Evolutionary conservation across 805 yeast species (phyloP).

Genomic region (Schwanniomyces yamadae): DNA sequence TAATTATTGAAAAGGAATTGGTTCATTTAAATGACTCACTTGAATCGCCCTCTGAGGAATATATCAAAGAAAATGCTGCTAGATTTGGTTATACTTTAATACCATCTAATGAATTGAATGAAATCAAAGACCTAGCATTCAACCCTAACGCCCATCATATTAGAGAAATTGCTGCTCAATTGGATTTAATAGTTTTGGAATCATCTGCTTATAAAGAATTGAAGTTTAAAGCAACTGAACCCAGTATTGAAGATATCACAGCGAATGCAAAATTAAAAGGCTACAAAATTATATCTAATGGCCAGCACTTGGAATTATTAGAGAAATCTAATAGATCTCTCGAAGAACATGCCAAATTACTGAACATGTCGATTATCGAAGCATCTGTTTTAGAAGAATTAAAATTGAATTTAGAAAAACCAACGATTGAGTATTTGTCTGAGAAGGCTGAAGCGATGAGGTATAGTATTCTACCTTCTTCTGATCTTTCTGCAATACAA

Average conservation of each 20-base stretch:
- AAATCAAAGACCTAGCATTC: slow-evolving; percentile 9
- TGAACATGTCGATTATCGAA: slow-evolving; percentile 4
- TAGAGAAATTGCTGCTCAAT: slow-evolving; percentile 4
- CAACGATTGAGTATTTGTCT: slow-evolving; percentile 8
- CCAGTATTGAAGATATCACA: slow-evolving; percentile 11
- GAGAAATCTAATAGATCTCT: slow-evolving; percentile 6
- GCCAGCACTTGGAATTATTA: slow-evolving; percentile 5
- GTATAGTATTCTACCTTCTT: slow-evolving; percentile 6
- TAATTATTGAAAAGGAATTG: slow-evolving; percentile 13
- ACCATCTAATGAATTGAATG: slow-evolving; percentile 18
- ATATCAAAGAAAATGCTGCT: slow-evolving; percentile 10
- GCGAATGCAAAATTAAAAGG: slow-evolving; percentile 7
- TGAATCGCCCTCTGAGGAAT: slow-evolving; percentile 18
- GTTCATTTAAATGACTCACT: slow-evolving; percentile 9
- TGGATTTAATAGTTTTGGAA: slow-evolving; percentile 10
- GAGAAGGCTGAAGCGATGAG: slow-evolving; percentile 7
- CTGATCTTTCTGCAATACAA: not conserved
- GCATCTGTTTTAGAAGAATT: slow-evolving; percentile 6
- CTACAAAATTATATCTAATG: slow-evolving; percentile 7
- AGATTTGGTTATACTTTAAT: not conserved
- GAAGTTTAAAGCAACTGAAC: slow-evolving; percentile 8
- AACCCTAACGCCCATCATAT: slow-evolving; percentile 11
- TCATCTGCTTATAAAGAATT: slow-evolving; percentile 6
- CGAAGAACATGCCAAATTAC: slow-evolving; percentile 4
- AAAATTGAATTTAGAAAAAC: not conserved